Base-by-base conservation (phyloP, 768 basidiomycete species). In the Rhizopogon vulgaris region DNA sequence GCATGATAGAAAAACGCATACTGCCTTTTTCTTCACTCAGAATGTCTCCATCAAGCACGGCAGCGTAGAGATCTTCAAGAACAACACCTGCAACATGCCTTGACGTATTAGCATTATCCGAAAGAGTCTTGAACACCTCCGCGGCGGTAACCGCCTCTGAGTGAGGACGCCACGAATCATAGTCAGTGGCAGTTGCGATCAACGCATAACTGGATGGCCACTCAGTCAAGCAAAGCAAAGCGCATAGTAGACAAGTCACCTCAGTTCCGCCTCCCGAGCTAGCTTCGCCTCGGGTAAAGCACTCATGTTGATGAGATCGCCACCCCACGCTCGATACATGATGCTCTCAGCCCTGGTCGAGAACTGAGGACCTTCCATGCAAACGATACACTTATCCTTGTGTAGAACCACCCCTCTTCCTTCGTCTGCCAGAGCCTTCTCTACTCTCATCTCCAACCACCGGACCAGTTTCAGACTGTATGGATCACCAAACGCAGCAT, bases 361-460 rank as follows among this genome's bases (percentile, higher is more conserved):
- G 76, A 99, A 99, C 70, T 94, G 93, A 30, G 90, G 90, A 45
- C 94, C 94, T 65, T 98, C 94, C 92, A 98, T 98, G 64, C 91
- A 94, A 43, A 98, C 86, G 52, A 97, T 81, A 17, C 84, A 87
- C 75, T 86, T 93, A 27, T 82, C 86, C 48, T 79, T 83, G 68
- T 93, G 90, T 50, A 98, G 68, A 69, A 80, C 72, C 36, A 85
- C 82, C 1, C 76, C 78, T 9, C 75, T 68, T 2, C 83, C 85
- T 34, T 83, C 76, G 27, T 71, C 71, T 6, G 72, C 78, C 49
- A 94, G 68, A 34, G 81, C 90, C 54, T 76, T 75, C 61, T 73
- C 66, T 42, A 97, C 84, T 49, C 78, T 74, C 1, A 66, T 70
- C 58, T 83, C 80, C 48, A 94, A 70, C 84, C 89, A 90, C 12